phyloP scores from a whole-genome alignment of 768 basidiomycete genomes.

The Cantharellus anzutake region DNA sequence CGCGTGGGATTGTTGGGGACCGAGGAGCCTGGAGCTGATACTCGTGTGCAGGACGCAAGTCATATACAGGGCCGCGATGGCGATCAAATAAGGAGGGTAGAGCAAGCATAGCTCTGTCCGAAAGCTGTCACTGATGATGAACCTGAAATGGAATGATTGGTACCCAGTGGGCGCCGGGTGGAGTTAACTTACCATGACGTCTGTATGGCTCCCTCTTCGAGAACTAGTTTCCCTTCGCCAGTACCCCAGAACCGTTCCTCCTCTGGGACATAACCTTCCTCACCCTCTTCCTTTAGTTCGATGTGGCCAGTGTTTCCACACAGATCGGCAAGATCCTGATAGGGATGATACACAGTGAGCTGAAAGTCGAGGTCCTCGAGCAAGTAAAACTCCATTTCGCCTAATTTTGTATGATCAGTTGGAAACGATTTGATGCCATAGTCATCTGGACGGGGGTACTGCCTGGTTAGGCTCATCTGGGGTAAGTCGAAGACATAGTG shows the following conservation, averaged over 20 bases:
- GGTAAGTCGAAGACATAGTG: background rate
- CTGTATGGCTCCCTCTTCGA: constrained; percentile 62
- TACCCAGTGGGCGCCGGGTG: background rate
- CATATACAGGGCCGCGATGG: constrained; percentile 80
- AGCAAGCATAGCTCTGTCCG: constrained; percentile 85
- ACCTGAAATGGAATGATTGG: constrained; percentile 31
- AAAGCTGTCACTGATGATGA: constrained; percentile 92
- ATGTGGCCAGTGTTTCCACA: constrained; percentile 38
- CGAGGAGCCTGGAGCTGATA: constrained; percentile 19
- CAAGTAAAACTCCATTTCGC: constrained; percentile 98
- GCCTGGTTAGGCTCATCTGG: background rate
- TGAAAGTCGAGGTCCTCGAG: constrained; percentile 95
- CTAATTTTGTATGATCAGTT: constrained; percentile 75
- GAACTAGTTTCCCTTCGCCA: constrained; percentile 57
- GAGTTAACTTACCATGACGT: constrained; percentile 56
- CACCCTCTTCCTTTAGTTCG: constrained; percentile 21
- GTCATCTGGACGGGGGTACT: constrained; percentile 21
- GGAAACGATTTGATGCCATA: constrained; percentile 67
- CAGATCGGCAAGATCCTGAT: constrained; percentile 66
- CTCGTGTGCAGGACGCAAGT: constrained; percentile 57
- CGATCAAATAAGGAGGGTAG: constrained; percentile 88
- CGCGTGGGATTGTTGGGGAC: constrained; percentile 15
- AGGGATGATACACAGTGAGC: constrained; percentile 84
- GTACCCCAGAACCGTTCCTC: constrained; percentile 58
- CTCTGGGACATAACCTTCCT: constrained; percentile 39